Evolutionary conservation across 202 grass and related monocot genomes (phyloP).

Genomic region (Brachypodium distachyon): DNA sequence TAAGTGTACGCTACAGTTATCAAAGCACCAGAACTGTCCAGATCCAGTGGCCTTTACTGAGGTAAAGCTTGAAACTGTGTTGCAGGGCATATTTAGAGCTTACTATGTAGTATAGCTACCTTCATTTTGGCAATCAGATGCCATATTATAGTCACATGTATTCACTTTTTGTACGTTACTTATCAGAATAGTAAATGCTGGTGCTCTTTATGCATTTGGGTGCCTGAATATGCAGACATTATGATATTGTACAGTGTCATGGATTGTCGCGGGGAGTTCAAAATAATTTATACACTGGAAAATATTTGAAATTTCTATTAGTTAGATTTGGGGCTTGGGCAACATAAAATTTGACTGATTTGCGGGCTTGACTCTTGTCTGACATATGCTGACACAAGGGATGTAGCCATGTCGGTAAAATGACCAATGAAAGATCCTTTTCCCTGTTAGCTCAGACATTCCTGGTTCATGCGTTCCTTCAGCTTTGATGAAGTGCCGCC

Average conservation of each 20-base stretch:
- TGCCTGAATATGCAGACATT: neutral
- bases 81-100: neutral
- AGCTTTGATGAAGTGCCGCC: neutral
- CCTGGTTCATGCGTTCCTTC: neutral
- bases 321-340: neutral
- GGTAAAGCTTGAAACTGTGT: constrained; percentile 40
- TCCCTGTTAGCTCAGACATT: neutral
- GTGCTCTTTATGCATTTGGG: neutral
- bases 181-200: neutral
- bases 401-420: neutral
- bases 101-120: neutral
- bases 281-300: neutral
- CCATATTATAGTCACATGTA: neutral
- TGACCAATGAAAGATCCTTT: neutral
- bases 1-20: constrained; percentile 75
- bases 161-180: constrained; percentile 9
- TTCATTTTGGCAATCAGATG: neutral
- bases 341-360: neutral
- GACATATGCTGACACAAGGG: neutral
- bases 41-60: constrained; percentile 74
- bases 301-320: neutral
- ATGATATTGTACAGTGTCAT: neutral
- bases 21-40: constrained; percentile 70
- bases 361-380: neutral
- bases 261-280: neutral